Base-by-base conservation (phyloP, 106 monocot species). In the Apostasia shenzhenica region DNA sequence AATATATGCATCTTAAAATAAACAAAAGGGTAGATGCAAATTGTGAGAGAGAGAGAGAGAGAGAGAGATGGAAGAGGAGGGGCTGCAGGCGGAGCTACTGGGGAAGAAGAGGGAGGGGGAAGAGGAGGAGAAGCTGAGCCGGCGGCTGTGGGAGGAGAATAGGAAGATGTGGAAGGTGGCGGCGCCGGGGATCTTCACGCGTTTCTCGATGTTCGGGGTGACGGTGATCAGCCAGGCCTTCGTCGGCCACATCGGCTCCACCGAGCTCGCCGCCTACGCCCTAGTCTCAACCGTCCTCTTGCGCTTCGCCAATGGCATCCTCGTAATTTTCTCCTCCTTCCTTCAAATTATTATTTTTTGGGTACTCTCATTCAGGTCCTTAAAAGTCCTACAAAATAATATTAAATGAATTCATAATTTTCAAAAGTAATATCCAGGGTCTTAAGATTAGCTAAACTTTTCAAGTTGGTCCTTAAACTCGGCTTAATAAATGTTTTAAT, bases 261-360 rank as follows among this genome's bases (percentile, higher is more conserved):
- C 74, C 40, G 82, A 83, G 74, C 78, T 81, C 68, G 85, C 85
- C 61, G 81, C 77, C 61, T 81, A 71, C 48, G 68, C 85, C 46
- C 14, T 85, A 61, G 81, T 81, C 55, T 56, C 54, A 74, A 85
- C 81, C 68, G 81, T 85, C 71, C 50, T 85, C 65, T 39, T 81
- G 14, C 81, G 81, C 75, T 75, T 85, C 63, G 63, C 74, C 71
- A 81, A 74, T 8, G 81, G 85, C 26, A 54, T 85, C 53, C 66
- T 78, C 69, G 85, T 81, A 50, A 11, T 1, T 12, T 39, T 9
- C 51, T 57, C 38, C 3, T 53, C 48, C 7, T 40, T 41, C 48
- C 45, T 14, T 8, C 41, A 5, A 52, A 2, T 10, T 2, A 5
- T 2, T 5, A 52, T 52, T 52, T 7, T 7, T 0, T 52, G 1